Evolutionary conservation across 2,329 filamentous ascomycete genomes (phyloP).

Genomic region (Arachnomyces sp.): DNA sequence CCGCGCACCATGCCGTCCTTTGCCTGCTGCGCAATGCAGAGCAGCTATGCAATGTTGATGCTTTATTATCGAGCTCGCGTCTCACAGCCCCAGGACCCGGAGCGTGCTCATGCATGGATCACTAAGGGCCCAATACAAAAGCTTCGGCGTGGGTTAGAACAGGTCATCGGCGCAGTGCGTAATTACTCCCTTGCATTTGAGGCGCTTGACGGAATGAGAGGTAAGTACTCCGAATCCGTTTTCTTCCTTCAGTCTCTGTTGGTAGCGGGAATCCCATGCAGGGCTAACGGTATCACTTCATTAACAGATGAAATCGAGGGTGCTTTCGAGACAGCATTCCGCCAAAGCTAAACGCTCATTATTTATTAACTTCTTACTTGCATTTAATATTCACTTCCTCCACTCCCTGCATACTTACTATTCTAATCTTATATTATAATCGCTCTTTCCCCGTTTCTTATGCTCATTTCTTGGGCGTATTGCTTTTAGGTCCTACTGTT

Average conservation of each 20-base stretch:
- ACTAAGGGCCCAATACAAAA: constrained; percentile 28
- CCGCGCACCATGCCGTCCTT: constrained; percentile 42
- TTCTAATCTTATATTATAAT: neutral
- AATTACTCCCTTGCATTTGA: constrained; percentile 38
- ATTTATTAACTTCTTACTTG: constrained; percentile 4
- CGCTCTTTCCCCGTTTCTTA: too few relatives aligned
- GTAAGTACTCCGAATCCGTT: constrained; percentile 18
- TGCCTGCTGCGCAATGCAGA: constrained; percentile 41
- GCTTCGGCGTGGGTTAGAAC: constrained; percentile 30
- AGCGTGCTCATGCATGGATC: constrained; percentile 14
- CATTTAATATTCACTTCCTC: constrained; percentile 1
- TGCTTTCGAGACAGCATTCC: constrained; percentile 36
- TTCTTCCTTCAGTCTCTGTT: too few relatives aligned
- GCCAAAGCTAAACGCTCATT: constrained; percentile 15
- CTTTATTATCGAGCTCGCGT: constrained; percentile 36
- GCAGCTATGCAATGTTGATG: constrained; percentile 41
- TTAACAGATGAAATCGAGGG: constrained; percentile 34
- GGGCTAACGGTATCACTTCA: too few relatives aligned
- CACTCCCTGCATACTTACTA: too few relatives aligned
- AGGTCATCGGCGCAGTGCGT: constrained; percentile 28
- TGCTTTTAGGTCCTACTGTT: too few relatives aligned
- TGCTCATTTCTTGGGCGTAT: too few relatives aligned
- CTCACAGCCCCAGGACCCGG: constrained; percentile 21
- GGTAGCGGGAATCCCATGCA: too few relatives aligned
- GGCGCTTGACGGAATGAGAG: constrained; percentile 38